Conservation (phyloP, 208 protist species). For the Wallacemonas rigidus region DNA sequence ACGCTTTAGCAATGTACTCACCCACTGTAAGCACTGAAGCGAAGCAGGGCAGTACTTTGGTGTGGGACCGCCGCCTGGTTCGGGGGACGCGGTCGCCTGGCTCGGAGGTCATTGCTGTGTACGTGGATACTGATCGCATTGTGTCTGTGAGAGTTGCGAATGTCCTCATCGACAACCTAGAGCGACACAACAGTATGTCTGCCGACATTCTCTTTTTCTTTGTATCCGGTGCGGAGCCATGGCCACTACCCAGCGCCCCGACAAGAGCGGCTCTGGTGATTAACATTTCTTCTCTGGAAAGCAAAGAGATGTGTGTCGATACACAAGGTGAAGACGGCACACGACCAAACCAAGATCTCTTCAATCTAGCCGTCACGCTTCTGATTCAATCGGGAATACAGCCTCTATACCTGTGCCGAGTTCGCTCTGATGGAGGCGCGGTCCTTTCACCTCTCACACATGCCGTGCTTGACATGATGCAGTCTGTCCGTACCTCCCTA, state of each 20-base stretch:
- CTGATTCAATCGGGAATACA: slow-evolving; percentile 10
- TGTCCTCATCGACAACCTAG: slow-evolving; percentile 36
- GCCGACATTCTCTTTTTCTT: slow-evolving; percentile 75
- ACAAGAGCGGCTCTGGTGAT: slow-evolving; percentile 57
- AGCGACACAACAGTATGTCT: slow-evolving; percentile 37
- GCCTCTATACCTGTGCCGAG: slow-evolving; percentile 49
- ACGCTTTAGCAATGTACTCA: slow-evolving; percentile 39
- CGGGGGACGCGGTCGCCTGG: slow-evolving; percentile 60
- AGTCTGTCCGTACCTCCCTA: slow-evolving; percentile 28
- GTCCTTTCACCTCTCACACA: slow-evolving; percentile 14
- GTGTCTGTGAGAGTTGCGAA: slow-evolving; percentile 55
- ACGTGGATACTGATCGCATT: slow-evolving; percentile 48
- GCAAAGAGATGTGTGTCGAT: slow-evolving; percentile 48
- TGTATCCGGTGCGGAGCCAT: slow-evolving; percentile 39
- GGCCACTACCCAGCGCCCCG: slow-evolving; percentile 58
- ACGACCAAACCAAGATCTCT: slow-evolving; percentile 70
- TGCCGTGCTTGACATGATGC: slow-evolving; percentile 30
- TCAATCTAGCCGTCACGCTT: slow-evolving; percentile 34
- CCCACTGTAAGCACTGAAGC: slow-evolving; percentile 18
- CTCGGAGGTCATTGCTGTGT: slow-evolving; percentile 64
- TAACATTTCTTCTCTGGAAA: slow-evolving; percentile 59
- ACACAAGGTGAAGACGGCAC: slow-evolving; percentile 58
- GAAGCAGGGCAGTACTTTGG: slow-evolving; percentile 18
- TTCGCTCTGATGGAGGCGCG: not conserved
- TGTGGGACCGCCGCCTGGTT: slow-evolving; percentile 40